A percentile compares a stretch with the other conserved stretches of the same genome.
Evolutionary conservation across 176 grass and related monocot genomes (phyloP).

Genomic region (Triticum dicoccoides): DNA sequence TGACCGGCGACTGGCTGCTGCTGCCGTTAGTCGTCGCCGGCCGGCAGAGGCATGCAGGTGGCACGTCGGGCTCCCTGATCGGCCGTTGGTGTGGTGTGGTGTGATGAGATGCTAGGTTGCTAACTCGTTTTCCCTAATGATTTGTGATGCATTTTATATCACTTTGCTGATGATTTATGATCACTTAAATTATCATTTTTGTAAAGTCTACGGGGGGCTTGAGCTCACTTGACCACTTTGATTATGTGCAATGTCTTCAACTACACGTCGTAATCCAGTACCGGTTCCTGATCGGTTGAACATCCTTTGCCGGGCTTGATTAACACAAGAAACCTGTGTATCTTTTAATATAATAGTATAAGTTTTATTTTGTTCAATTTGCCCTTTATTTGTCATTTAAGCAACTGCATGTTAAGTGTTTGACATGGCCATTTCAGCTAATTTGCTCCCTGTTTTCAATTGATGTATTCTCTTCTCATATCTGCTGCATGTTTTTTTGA

Average conservation of each 20-base stretch:
- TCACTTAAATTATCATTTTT: not conserved
- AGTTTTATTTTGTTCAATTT: not conserved
- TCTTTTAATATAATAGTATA: not conserved
- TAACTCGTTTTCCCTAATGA: conserved; percentile 29
- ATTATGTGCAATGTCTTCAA: not conserved
- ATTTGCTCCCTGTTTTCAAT: conserved; percentile 5
- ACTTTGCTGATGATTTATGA: not conserved
- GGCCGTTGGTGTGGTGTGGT: conserved; percentile 18
- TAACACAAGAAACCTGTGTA: not conserved
- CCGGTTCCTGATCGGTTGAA: not conserved
- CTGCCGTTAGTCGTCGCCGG: not conserved
- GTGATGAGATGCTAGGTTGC: not conserved
- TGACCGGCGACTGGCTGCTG: conserved; percentile 37
- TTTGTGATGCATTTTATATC: not conserved
- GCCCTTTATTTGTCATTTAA: not conserved
- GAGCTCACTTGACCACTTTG: not conserved
- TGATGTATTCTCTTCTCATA: not conserved
- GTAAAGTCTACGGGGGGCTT: not conserved
- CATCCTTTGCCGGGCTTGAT: not conserved
- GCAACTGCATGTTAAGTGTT: conserved; percentile 13
- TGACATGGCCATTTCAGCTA: conserved; percentile 35
- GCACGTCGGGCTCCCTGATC: conserved; percentile 35
- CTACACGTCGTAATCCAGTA: not conserved
- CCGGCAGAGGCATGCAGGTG: conserved; percentile 30
- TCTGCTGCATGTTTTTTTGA: conserved; percentile 32